These are phyloP conservation scores for Pholiota molesta DNA, from an alignment of 768 basidiomycete species.

Conservation along the genomic window DNA sequence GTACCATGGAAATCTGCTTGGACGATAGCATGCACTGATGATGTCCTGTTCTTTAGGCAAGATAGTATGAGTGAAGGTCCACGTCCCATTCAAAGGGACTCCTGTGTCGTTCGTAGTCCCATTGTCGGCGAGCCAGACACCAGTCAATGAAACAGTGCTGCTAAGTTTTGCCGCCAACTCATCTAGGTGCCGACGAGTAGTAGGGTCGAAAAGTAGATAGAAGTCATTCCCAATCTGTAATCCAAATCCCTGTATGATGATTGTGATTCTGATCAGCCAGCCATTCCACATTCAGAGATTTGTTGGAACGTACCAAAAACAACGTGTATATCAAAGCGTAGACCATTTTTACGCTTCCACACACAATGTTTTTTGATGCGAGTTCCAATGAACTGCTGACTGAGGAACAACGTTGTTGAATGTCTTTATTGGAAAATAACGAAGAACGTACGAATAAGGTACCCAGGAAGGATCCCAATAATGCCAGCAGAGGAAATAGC, in stretches of 20 bases:
- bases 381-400: conserved; percentile 85
- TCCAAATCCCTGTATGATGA: conserved; percentile 66
- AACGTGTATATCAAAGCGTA: conserved; percentile 88
- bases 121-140: conserved; percentile 70
- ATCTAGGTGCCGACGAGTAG: conserved; percentile 54
- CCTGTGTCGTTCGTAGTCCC: conserved; percentile 35
- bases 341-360: conserved; percentile 86
- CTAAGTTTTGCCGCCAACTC: conserved; percentile 54
- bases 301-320: conserved; percentile 51
- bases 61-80: conserved; percentile 64
- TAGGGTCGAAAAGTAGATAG: conserved; percentile 69
- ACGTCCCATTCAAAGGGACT: conserved; percentile 58
- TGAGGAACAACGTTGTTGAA: conserved; percentile 19
- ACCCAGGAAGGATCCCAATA: conserved; percentile 90
- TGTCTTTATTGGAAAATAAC: not conserved
- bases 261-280: conserved; percentile 4
- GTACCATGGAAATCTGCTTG: conserved; percentile 68
- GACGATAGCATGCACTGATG: conserved; percentile 72
- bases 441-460: conserved; percentile 67
- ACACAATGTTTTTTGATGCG: conserved; percentile 84
- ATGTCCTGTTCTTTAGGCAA: conserved; percentile 50
- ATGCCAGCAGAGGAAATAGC: conserved; percentile 89
- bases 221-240: conserved; percentile 84
- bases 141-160: conserved; percentile 55
- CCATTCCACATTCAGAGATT: not conserved